Evolutionary conservation across 495 filamentous ascomycete species (phyloP).

Genomic region (Neurospora hispaniola): DNA sequence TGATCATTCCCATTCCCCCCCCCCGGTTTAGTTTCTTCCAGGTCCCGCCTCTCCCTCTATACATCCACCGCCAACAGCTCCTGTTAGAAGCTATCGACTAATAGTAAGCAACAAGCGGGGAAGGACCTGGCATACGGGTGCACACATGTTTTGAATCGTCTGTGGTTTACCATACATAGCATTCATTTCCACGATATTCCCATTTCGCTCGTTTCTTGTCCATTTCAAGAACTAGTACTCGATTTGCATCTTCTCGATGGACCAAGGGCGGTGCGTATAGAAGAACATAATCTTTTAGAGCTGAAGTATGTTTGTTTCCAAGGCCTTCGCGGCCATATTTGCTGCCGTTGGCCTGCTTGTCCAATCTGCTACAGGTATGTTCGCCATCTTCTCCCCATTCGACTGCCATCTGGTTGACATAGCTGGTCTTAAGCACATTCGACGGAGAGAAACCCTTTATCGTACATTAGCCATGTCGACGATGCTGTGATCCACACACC

Average conservation of each 20-base stretch:
- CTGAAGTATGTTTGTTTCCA: conserved; percentile 23
- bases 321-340: conserved; percentile 25
- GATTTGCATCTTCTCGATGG: background rate
- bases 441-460: conserved; percentile 62
- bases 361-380: conserved; percentile 23
- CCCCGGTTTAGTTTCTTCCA: background rate
- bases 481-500: conserved; percentile 68
- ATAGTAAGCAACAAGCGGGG: background rate
- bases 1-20: background rate
- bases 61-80: background rate
- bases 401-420: conserved; percentile 3
- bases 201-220: background rate
- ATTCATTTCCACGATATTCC: background rate
- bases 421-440: conserved; percentile 49
- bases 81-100: background rate
- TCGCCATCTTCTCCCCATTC: background rate
- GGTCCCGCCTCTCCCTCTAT: background rate
- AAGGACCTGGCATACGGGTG: background rate
- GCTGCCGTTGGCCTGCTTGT: conserved; percentile 19
- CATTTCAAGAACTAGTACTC: background rate
- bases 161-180: background rate
- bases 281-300: background rate
- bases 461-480: conserved; percentile 61
- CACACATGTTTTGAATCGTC: background rate
- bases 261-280: background rate